Percentiles rank a stretch among this genome's conserved stretches.
Evolutionary conservation across 2,329 filamentous ascomycete genomes (phyloP).

Genomic region (Botrytis galanthina): DNA sequence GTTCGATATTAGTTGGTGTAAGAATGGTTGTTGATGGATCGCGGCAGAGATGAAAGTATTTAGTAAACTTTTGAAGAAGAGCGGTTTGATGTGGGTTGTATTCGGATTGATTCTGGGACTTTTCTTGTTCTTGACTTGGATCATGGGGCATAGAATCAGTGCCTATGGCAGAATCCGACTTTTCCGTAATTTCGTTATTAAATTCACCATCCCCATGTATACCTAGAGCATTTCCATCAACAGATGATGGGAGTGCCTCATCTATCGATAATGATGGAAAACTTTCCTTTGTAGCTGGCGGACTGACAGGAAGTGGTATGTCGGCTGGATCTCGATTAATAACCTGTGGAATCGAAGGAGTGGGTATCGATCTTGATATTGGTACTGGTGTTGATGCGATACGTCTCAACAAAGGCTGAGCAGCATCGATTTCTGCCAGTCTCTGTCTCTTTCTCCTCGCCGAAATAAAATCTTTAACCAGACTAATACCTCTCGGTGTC

Average conservation of each 20-base stretch:
- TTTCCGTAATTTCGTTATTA: constrained; percentile 29
- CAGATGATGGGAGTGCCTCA: background rate
- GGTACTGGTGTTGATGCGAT: constrained; percentile 42
- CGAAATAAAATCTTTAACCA: constrained; percentile 83
- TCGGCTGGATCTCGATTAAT: background rate
- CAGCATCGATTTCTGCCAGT: constrained; percentile 75
- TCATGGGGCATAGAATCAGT: constrained; percentile 4
- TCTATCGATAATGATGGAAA: constrained; percentile 4
- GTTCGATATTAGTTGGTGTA: constrained; percentile 61
- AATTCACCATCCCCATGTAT: constrained; percentile 24
- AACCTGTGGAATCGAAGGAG: background rate
- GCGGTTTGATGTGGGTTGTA: constrained; percentile 4
- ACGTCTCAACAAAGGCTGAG: constrained; percentile 63
- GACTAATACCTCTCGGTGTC: constrained; percentile 83
- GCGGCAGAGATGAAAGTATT: constrained; percentile 38
- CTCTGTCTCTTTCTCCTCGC: constrained; percentile 72
- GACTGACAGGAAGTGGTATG: constrained; percentile 11
- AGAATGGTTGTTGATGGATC: constrained; percentile 48
- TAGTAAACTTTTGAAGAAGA: constrained; percentile 43
- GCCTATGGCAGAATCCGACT: constrained; percentile 24
- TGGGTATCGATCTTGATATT: background rate
- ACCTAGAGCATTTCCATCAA: constrained; percentile 18
- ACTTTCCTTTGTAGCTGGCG: constrained; percentile 17
- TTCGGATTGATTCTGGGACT: constrained; percentile 23
- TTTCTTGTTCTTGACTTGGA: constrained; percentile 36